Evolutionary conservation across 2,329 filamentous ascomycete genomes (phyloP).

Genomic region (Aschersonia sp.): DNA sequence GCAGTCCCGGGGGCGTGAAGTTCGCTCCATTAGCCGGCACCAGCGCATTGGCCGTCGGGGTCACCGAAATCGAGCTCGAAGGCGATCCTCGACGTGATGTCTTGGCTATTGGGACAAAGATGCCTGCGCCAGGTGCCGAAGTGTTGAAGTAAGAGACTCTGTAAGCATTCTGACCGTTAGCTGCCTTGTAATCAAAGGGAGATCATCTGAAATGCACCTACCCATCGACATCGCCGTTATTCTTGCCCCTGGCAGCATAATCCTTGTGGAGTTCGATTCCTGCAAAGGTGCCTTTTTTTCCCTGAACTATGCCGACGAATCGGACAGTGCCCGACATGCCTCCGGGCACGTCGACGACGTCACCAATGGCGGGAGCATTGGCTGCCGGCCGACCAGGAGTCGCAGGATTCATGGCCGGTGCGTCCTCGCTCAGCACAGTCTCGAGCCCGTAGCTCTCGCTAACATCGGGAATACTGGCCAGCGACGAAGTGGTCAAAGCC

Average conservation of each 20-base stretch:
- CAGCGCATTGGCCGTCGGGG: constrained; percentile 52
- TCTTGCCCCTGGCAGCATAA: constrained; percentile 77
- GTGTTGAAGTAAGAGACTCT: constrained; percentile 72
- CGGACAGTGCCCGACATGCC: constrained; percentile 83
- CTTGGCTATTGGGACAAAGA: constrained; percentile 81
- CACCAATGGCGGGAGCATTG: constrained; percentile 55
- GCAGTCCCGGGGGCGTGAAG: constrained; percentile 47
- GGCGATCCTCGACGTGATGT: constrained; percentile 51
- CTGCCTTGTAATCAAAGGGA: not conserved
- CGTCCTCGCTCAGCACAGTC: constrained; percentile 27
- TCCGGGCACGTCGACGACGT: constrained; percentile 80
- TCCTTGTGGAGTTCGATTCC: constrained; percentile 79
- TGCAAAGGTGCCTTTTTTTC: constrained; percentile 83
- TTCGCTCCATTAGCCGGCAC: constrained; percentile 42
- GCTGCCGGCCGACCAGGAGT: constrained; percentile 37
- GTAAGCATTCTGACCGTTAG: not conserved
- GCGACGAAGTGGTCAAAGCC: constrained; percentile 48
- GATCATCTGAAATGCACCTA: constrained; percentile 24
- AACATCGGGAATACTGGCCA: constrained; percentile 53
- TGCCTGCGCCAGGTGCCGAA: constrained; percentile 64
- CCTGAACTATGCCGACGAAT: constrained; percentile 74
- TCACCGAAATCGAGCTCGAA: constrained; percentile 42
- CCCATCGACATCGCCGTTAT: constrained; percentile 93
- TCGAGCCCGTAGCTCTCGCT: constrained; percentile 47
- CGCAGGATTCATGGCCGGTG: constrained; percentile 30